Evolutionary conservation across 208 protist genomes (phyloP), one percentile per base, ranked within the genome.

Genomic region (Strigomonas galati): DNA sequence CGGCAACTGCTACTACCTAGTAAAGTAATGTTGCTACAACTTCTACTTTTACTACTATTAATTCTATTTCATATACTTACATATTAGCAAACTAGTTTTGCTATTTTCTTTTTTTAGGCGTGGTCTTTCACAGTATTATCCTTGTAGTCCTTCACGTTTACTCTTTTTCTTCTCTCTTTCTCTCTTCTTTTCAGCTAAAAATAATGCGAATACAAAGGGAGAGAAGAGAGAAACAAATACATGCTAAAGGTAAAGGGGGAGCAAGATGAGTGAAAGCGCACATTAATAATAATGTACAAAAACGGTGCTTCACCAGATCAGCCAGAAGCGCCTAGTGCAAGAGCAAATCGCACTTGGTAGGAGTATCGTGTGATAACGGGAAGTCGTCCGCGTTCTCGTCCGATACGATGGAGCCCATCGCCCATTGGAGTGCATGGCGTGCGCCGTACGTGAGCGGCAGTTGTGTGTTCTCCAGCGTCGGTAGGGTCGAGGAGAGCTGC

Each of bases 401-500:
- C 9, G 40, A 17, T 4, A 17, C 40, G 19, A 46, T 15, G 14
- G 40, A n/a, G 40, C 40, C 40, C 40, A 46, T 17, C 40, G 40
- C 40, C 40, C 58, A 43, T 37, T 62, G 58, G 5, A 62, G 14
- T 19, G 32, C 28, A 32, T 28, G 7, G 17, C 58, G 31, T 12
- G 46, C 35, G 6, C 35, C 15, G 32, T 52, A 51, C 2, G 37
- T 32, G 35, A 62, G 58, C 2, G 44, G 44, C 44, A 63, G 58
- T 19, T 24, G 58, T 4, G 14, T 27, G 58, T 44, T 35, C 21
- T 27, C 24, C 26, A 48, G 53, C 43, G 44, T 31, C 0, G 21
- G 32, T 23, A 26, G 28, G 44, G 48, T 54, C 32, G 48, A 19
- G 53, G 28, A 17, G 56, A 87, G 46, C 79, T 82, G 90, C 54